Conservation (phyloP, 305 asterid genomes). For the Plantago coronopus region DNA sequence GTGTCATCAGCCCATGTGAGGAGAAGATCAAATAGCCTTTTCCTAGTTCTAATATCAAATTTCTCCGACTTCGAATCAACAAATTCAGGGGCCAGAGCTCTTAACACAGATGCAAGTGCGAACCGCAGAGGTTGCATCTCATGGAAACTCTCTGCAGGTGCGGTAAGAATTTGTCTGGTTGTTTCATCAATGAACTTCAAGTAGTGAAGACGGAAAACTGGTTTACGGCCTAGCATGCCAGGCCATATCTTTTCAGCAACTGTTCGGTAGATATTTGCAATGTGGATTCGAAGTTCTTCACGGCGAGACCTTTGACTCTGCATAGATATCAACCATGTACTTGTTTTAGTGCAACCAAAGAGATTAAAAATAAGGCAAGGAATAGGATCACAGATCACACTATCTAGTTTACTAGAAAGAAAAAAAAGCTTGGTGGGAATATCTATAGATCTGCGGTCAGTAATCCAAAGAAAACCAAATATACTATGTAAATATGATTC, state of each 20-base stretch:
- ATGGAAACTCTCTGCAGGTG: constrained; percentile 78
- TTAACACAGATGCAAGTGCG: constrained; percentile 90
- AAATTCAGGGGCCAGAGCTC: constrained; percentile 97
- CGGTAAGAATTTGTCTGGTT: constrained; percentile 63
- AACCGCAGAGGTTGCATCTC: constrained; percentile 93
- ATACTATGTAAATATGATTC: too few relatives aligned
- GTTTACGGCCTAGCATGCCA: constrained; percentile 92
- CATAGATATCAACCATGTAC: constrained; percentile 22
- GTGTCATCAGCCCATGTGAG: constrained; percentile 94
- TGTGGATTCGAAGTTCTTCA: constrained; percentile 89
- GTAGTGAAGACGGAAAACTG: constrained; percentile 95
- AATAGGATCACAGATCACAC: background rate
- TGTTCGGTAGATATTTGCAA: constrained; percentile 83
- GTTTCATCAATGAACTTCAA: constrained; percentile 94
- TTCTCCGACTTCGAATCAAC: constrained; percentile 97
- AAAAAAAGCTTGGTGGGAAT: too few relatives aligned
- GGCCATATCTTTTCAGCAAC: constrained; percentile 99
- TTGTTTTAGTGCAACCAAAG: constrained; percentile 21
- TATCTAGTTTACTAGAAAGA: too few relatives aligned
- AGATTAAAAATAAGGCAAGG: constrained; percentile 20
- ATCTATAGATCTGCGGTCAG: too few relatives aligned
- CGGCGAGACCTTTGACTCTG: constrained; percentile 98
- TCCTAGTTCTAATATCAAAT: constrained; percentile 86
- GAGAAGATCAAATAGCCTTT: constrained; percentile 91
- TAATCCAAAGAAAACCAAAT: too few relatives aligned